Conservation (phyloP, 176 grass and related monocot species). For the Triticum monococcum region DNA sequence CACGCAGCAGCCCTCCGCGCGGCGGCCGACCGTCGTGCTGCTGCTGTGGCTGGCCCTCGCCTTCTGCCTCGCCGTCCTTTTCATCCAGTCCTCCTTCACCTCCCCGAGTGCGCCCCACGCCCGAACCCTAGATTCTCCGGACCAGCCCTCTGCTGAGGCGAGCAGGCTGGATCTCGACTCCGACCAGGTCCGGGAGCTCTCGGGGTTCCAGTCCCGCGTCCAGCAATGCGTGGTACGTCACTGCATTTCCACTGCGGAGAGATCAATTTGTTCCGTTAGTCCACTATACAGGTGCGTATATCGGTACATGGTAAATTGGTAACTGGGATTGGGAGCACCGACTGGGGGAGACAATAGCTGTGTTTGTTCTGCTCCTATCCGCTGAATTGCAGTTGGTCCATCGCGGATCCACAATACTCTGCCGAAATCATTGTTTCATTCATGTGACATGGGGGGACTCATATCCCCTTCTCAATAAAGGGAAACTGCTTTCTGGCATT, state of each 20-base stretch:
- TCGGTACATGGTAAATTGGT: too few species aligned
- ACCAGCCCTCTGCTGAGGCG: not conserved
- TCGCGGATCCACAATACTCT: not conserved
- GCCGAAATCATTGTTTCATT: not conserved
- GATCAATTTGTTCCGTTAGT: not conserved
- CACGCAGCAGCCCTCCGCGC: conserved; percentile 35
- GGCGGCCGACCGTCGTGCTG: conserved; percentile 61
- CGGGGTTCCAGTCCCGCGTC: conserved; percentile 71
- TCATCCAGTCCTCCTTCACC: conserved; percentile 85
- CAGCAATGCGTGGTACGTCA: conserved; percentile 81
- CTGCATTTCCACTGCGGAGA: not conserved
- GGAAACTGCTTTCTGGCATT: not conserved
- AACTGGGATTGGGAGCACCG: not conserved
- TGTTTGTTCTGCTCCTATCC: not conserved
- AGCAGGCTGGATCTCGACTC: conserved; percentile 48
- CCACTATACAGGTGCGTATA: not conserved
- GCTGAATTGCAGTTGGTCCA: not conserved
- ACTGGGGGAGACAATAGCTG: not conserved
- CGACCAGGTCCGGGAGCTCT: conserved; percentile 56
- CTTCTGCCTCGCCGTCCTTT: conserved; percentile 75
- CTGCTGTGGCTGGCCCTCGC: conserved; percentile 70
- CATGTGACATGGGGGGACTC: not conserved
- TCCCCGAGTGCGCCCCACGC: conserved; percentile 23
- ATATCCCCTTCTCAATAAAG: not conserved
- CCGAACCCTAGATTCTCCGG: not conserved